Evolutionary conservation across 306 rosid species (phyloP).

Genomic region (Mimosa bimucronata): DNA sequence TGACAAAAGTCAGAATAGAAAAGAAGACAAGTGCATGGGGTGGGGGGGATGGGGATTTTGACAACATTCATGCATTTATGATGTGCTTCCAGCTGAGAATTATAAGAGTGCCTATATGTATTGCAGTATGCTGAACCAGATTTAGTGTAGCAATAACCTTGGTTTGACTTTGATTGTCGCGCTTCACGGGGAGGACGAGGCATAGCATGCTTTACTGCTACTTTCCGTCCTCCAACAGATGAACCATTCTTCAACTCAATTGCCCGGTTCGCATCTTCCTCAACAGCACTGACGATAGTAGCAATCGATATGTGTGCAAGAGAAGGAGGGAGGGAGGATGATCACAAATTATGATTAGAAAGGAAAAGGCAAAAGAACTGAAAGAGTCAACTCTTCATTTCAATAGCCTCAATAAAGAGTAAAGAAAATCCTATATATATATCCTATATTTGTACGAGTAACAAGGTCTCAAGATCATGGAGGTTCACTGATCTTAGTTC

Average conservation of each 20-base stretch:
- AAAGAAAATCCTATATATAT: neutral
- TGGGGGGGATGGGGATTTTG: neutral
- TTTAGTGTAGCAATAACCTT: conserved; percentile 58
- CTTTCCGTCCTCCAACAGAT: conserved; percentile 76
- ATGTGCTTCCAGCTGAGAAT: conserved; percentile 17
- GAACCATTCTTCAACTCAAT: conserved; percentile 77
- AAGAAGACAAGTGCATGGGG: conserved; percentile 9
- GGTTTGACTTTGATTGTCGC: conserved; percentile 62
- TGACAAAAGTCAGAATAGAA: conserved; percentile 26
- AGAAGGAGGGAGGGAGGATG: neutral
- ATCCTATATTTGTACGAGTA: neutral
- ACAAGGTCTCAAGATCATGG: conserved; percentile 13
- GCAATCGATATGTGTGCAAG: conserved; percentile 20
- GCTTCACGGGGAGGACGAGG: conserved; percentile 82
- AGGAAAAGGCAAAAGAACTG: neutral
- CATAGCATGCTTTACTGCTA: conserved; percentile 80
- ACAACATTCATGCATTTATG: conserved; percentile 19
- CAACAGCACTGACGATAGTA: conserved; percentile 70
- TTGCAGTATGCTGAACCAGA: conserved; percentile 20
- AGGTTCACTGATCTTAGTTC: neutral
- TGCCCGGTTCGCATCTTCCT: conserved; percentile 80
- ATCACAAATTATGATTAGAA: conserved; percentile 16
- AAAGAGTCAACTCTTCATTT: neutral
- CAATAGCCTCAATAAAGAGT: conserved; percentile 6
- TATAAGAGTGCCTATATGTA: neutral